Evolutionary conservation across 2,329 filamentous ascomycete species (phyloP).

Genomic region (Xylariaceae sp.): DNA sequence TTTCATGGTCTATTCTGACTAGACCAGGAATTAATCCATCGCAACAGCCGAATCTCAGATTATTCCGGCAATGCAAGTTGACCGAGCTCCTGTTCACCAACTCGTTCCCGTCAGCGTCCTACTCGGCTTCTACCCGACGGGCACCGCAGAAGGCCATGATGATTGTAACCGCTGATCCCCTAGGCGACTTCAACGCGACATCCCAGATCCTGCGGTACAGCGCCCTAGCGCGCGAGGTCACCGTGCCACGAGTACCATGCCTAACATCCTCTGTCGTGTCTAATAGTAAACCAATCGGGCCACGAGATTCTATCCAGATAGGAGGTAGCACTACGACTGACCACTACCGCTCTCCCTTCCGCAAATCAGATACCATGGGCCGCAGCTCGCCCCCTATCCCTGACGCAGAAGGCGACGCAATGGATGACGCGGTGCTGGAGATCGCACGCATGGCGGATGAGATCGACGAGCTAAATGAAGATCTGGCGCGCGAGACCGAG

Average conservation of each 20-base stretch:
- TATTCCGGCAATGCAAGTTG: constrained; percentile 78
- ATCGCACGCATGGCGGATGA: constrained; percentile 74
- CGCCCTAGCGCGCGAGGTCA: constrained; percentile 86
- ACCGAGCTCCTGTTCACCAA: constrained; percentile 85
- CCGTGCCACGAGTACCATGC: constrained; percentile 81
- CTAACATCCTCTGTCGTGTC: constrained; percentile 65
- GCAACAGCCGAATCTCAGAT: constrained; percentile 62
- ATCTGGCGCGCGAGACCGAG: constrained; percentile 65
- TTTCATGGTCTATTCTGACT: background rate
- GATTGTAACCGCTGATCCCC: constrained; percentile 90
- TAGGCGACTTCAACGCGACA: constrained; percentile 93
- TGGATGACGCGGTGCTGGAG: constrained; percentile 76
- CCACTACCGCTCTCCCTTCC: constrained; percentile 39
- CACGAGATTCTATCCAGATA: constrained; percentile 20
- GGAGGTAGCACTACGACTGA: constrained; percentile 29
- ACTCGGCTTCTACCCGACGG: constrained; percentile 43
- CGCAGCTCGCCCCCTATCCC: constrained; percentile 36
- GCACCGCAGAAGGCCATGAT: constrained; percentile 85
- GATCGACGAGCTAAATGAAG: constrained; percentile 66
- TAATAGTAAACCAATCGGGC: constrained; percentile 24
- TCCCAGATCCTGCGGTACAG: constrained; percentile 94
- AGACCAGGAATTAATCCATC: constrained; percentile 3
- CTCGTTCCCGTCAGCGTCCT: constrained; percentile 64
- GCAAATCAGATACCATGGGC: constrained; percentile 31
- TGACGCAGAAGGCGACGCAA: constrained; percentile 59